Evolutionary conservation across 768 basidiomycete species (phyloP).

Genomic region (Mycena galericulata): DNA sequence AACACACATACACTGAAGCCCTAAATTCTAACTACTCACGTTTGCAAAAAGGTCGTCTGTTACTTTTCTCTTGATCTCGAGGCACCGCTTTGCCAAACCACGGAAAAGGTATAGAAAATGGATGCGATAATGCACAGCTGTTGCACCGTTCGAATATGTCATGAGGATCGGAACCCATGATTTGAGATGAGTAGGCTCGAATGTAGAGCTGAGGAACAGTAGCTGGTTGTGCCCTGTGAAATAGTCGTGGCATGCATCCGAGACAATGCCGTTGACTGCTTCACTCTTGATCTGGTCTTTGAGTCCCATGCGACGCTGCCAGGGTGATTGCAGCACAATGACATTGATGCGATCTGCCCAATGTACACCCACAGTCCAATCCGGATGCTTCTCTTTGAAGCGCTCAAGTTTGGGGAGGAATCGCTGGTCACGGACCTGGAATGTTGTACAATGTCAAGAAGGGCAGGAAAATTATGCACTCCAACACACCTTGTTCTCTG

Average conservation of each 20-base stretch:
- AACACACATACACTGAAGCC: background rate
- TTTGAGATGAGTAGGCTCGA: slow-evolving; percentile 37
- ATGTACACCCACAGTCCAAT: slow-evolving; percentile 28
- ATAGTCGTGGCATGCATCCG: slow-evolving; percentile 52
- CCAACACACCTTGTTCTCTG: slow-evolving; percentile 15
- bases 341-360: slow-evolving; percentile 31
- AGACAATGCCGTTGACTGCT: slow-evolving; percentile 49
- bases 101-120: slow-evolving; percentile 48
- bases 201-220: slow-evolving; percentile 48
- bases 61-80: slow-evolving; percentile 22
- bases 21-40: background rate
- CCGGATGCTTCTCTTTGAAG: slow-evolving; percentile 28
- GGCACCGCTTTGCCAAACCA: slow-evolving; percentile 41
- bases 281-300: slow-evolving; percentile 28
- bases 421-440: slow-evolving; percentile 9
- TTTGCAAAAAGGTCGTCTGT: slow-evolving; percentile 26
- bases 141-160: slow-evolving; percentile 50
- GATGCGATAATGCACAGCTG: slow-evolving; percentile 42
- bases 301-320: slow-evolving; percentile 35
- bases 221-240: slow-evolving; percentile 44
- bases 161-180: slow-evolving; percentile 50
- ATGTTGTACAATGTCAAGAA: background rate
- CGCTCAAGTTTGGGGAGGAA: slow-evolving; percentile 24
- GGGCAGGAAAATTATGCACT: background rate
- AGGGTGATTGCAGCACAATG: slow-evolving; percentile 37